phyloP scores from a whole-genome alignment of 2,329 filamentous ascomycete genomes.

The Atkinsonella texensis region DNA sequence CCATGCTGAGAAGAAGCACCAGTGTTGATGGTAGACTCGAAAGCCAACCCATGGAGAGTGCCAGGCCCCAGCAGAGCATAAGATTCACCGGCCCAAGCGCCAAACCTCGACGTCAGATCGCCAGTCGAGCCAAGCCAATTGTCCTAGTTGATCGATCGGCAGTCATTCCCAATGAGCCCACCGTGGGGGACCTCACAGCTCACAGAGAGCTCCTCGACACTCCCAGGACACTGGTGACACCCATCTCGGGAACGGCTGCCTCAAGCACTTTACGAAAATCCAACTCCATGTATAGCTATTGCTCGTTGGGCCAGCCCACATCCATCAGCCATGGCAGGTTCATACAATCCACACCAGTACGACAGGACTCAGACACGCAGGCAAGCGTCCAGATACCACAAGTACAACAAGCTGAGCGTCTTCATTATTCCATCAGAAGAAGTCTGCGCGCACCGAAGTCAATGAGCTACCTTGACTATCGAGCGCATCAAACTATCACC shows the following conservation, averaged over 20 bases:
- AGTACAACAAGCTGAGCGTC: slow-evolving; percentile 15
- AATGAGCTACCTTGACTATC: slow-evolving; percentile 35
- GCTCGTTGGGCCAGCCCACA: slow-evolving; percentile 16
- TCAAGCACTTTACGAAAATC: slow-evolving; percentile 41
- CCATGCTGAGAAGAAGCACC: slow-evolving; percentile 10
- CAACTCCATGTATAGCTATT: slow-evolving; percentile 40
- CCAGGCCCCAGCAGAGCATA: background rate
- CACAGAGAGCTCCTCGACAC: background rate
- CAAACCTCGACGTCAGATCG: slow-evolving; percentile 16
- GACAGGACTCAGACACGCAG: slow-evolving; percentile 5
- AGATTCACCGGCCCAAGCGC: slow-evolving; percentile 12
- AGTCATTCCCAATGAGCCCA: background rate
- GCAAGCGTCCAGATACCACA: background rate
- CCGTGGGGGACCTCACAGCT: background rate
- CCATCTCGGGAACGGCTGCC: slow-evolving; percentile 28
- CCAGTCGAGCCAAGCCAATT: slow-evolving; percentile 15
- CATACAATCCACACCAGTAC: slow-evolving; percentile 4
- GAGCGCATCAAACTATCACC: background rate
- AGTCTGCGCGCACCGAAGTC: slow-evolving; percentile 38
- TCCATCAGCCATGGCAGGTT: slow-evolving; percentile 3
- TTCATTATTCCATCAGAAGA: slow-evolving; percentile 5
- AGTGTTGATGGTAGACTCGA: slow-evolving; percentile 11
- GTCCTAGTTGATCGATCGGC: background rate
- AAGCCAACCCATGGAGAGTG: slow-evolving; percentile 3
- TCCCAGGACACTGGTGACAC: background rate